Evolutionary conservation across 495 filamentous ascomycete genomes (phyloP).

Genomic region (Tirmania nivea): DNA sequence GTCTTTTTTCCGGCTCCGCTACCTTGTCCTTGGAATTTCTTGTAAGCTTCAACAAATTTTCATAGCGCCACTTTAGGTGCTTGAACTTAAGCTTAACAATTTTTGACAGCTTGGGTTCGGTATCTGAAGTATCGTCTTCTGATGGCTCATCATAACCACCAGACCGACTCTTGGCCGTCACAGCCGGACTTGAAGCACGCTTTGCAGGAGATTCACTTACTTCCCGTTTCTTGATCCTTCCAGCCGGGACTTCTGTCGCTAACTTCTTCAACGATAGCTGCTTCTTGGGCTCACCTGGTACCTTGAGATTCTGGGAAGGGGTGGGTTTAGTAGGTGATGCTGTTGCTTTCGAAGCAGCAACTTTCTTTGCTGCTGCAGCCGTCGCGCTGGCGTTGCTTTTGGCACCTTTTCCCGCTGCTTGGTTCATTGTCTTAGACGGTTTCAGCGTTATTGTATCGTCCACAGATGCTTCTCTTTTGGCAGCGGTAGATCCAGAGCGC

Average conservation of each 20-base stretch:
- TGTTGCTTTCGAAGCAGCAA: constrained; percentile 8
- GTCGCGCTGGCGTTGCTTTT: constrained; percentile 4
- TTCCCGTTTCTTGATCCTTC: constrained; percentile 13
- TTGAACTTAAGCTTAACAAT: constrained; percentile 15
- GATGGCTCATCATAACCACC: background rate
- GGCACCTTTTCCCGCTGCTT: background rate
- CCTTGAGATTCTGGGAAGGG: background rate
- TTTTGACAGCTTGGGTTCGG: constrained; percentile 4
- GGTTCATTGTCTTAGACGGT: background rate
- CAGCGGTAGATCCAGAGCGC: constrained; percentile 4
- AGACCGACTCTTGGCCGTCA: constrained; percentile 9
- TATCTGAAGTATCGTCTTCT: background rate
- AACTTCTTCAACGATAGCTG: constrained; percentile 11
- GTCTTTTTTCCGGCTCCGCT: background rate
- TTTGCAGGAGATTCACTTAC: constrained; percentile 11
- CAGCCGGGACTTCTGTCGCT: constrained; percentile 7
- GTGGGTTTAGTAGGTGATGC: constrained; percentile 11
- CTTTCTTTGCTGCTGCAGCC: constrained; percentile 13
- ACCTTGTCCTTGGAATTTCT: background rate
- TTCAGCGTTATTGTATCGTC: background rate
- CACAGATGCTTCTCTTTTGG: background rate
- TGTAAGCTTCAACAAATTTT: constrained; percentile 9
- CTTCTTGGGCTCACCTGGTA: constrained; percentile 13
- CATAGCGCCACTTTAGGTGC: constrained; percentile 10
- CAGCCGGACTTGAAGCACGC: constrained; percentile 4